These are phyloP conservation scores for Magnusiomyces magnusii DNA, from an alignment of 1,139 yeast species.

Conservation along the genomic window DNA sequence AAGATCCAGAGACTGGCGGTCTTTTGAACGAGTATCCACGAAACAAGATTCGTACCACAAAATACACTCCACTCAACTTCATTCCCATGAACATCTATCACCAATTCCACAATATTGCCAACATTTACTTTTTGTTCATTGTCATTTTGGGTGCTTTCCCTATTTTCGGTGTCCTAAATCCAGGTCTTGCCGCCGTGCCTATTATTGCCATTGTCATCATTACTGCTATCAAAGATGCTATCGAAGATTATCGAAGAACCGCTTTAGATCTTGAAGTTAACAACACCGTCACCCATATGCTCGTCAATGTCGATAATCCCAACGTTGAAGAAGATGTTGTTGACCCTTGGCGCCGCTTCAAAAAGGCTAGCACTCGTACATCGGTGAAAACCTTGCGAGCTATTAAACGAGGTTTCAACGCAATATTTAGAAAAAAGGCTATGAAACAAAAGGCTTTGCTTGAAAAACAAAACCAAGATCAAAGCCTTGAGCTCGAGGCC, in stretches of 20 bases:
- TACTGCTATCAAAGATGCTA: slow-evolving; percentile 89
- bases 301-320: slow-evolving; percentile 60
- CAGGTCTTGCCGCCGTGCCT: slow-evolving; percentile 91
- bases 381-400: slow-evolving; percentile 20
- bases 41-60: slow-evolving; percentile 87
- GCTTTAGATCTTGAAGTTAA: slow-evolving; percentile 75
- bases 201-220: slow-evolving; percentile 83
- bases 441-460: slow-evolving; percentile 9
- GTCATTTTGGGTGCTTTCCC: slow-evolving; percentile 71
- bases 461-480: background rate
- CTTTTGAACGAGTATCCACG: slow-evolving; percentile 46
- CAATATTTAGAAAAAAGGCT: slow-evolving; percentile 12
- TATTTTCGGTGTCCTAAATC: slow-evolving; percentile 85
- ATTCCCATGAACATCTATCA: slow-evolving; percentile 68
- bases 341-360: slow-evolving; percentile 59
- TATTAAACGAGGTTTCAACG: slow-evolving; percentile 6
- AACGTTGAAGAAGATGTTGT: slow-evolving; percentile 65
- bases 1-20: slow-evolving; percentile 46
- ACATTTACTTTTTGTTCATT: slow-evolving; percentile 68
- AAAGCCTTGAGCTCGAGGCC: slow-evolving; percentile 18
- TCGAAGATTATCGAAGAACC: slow-evolving; percentile 87
- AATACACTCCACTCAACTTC: slow-evolving; percentile 83
- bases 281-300: slow-evolving; percentile 72
- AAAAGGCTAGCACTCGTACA: slow-evolving; percentile 39
- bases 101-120: slow-evolving; percentile 83